Percentiles rank a stretch among this genome's conserved stretches.
Evolutionary conservation across 164 flowering plant species (phyloP).

Genomic region (Piper longum): DNA sequence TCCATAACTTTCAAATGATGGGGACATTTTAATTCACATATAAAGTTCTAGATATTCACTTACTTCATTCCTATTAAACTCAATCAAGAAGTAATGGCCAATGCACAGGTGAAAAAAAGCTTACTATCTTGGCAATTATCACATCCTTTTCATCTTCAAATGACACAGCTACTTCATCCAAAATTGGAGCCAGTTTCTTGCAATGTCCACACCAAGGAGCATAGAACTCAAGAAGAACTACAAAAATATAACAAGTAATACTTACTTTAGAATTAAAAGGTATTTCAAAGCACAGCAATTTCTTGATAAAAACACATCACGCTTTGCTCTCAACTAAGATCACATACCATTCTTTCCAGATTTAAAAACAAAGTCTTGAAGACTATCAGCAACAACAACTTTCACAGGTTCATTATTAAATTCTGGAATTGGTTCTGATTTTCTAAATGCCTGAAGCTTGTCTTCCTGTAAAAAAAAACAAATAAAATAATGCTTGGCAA

Average conservation of each 20-base stretch:
- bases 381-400: slow-evolving; percentile 79
- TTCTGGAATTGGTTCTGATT: slow-evolving; percentile 84
- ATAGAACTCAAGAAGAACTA: slow-evolving; percentile 37
- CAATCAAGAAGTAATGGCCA: not conserved
- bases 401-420: slow-evolving; percentile 84
- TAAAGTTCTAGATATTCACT: no score
- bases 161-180: slow-evolving; percentile 84
- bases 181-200: slow-evolving; percentile 75
- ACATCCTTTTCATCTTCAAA: slow-evolving; percentile 53
- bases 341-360: slow-evolving; percentile 80
- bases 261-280: no score
- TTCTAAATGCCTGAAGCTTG: slow-evolving; percentile 31
- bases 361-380: slow-evolving; percentile 64
- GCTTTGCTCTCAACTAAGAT: not conserved
- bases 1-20: no score
- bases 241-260: not conserved
- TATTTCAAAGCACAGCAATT: no score
- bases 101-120: slow-evolving; percentile 6
- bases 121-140: slow-evolving; percentile 80
- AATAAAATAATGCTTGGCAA: no score
- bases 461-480: slow-evolving; percentile 45
- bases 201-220: slow-evolving; percentile 99
- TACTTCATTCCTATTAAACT: no score
- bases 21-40: no score
- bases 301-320: not conserved